Percentiles rank a stretch among this genome's conserved stretches.
Evolutionary conservation across 2,329 filamentous ascomycete genomes (phyloP).

Genomic region (Trichoderma sp.): DNA sequence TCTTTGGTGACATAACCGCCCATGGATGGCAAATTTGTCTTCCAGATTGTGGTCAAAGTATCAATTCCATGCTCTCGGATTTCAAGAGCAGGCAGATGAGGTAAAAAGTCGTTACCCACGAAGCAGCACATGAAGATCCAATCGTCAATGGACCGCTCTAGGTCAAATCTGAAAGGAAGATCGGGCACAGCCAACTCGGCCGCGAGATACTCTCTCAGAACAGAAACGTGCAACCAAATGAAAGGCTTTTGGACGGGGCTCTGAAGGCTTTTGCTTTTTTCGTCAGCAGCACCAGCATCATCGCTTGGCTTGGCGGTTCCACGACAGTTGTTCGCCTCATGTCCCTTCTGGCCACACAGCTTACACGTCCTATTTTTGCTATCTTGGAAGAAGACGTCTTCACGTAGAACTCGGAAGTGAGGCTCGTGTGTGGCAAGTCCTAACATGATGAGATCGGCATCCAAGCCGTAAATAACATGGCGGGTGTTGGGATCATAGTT

Average conservation of each 20-base stretch:
- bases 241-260: slow-evolving; percentile 77
- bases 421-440: slow-evolving; percentile 96
- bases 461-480: slow-evolving; percentile 96
- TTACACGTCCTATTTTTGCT: slow-evolving; percentile 80
- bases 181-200: slow-evolving; percentile 83
- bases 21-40: slow-evolving; percentile 87
- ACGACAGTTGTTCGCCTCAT: slow-evolving; percentile 83
- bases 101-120: slow-evolving; percentile 97
- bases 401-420: slow-evolving; percentile 91
- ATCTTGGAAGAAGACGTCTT: slow-evolving; percentile 95
- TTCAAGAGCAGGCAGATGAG: slow-evolving; percentile 94
- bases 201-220: slow-evolving; percentile 89
- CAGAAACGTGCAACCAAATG: slow-evolving; percentile 94
- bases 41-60: slow-evolving; percentile 94
- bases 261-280: slow-evolving; percentile 77
- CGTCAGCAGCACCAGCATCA: slow-evolving; percentile 75
- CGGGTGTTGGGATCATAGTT: slow-evolving; percentile 95
- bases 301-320: slow-evolving; percentile 77
- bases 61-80: slow-evolving; percentile 98
- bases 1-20: slow-evolving; percentile 96
- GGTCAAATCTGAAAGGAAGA: slow-evolving; percentile 85
- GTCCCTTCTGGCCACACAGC: slow-evolving; percentile 89
- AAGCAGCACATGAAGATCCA: slow-evolving; percentile 99
- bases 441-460: slow-evolving; percentile 98
- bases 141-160: slow-evolving; percentile 93